phyloP scores from a whole-genome alignment of 1,284 basidiomycete species.

The Leccinum glutinopallens region DNA sequence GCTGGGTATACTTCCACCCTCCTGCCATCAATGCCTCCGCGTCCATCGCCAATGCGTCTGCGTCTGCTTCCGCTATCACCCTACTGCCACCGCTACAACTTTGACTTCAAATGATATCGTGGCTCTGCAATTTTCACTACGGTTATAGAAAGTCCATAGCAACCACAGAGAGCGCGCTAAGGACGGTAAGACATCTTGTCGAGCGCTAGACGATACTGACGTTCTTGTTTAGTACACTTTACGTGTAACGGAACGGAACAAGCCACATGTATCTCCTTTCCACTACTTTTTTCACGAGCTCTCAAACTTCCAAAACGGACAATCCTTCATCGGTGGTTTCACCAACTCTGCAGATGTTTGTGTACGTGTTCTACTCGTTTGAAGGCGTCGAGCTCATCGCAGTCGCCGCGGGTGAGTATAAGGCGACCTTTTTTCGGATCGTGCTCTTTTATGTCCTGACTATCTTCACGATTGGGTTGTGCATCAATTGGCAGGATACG shows the following conservation, averaged over 20 bases:
- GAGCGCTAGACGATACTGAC: background rate
- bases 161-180: background rate
- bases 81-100: background rate
- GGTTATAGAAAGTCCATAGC: background rate
- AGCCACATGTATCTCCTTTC: background rate
- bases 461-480: conserved; percentile 57
- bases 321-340: conserved; percentile 58
- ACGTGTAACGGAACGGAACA: background rate
- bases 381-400: conserved; percentile 76
- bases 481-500: conserved; percentile 54
- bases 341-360: conserved; percentile 55
- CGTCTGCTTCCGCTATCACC: background rate
- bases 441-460: conserved; percentile 63
- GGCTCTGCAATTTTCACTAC: background rate
- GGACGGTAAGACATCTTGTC: background rate
- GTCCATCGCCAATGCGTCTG: background rate
- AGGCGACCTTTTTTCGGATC: conserved; percentile 68
- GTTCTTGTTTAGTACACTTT: background rate
- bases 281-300: conserved; percentile 40
- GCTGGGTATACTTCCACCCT: conserved; percentile 47
- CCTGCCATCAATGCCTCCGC: background rate
- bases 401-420: conserved; percentile 65
- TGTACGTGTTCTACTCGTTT: conserved; percentile 67
- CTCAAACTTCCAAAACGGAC: conserved; percentile 51
- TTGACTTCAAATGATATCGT: background rate